Evolutionary conservation across 108 stramenopile species (phyloP).

Genomic region (Skeletonema potamos): DNA sequence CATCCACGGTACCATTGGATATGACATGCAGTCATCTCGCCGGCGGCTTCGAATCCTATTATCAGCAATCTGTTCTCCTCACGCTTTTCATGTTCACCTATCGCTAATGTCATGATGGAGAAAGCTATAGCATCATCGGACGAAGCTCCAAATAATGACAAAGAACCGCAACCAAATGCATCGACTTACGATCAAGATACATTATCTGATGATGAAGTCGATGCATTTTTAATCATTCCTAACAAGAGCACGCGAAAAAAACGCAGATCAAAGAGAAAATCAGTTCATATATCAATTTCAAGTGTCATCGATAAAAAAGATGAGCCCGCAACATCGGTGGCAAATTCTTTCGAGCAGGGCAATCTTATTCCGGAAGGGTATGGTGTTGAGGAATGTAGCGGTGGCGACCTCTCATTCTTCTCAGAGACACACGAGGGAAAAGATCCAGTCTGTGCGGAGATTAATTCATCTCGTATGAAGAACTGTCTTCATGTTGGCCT

Average conservation of each 20-base stretch:
- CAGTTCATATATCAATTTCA: neutral
- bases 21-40: no score
- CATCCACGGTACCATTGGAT: no score
- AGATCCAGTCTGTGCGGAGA: constrained; percentile 35
- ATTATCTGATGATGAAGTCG: neutral
- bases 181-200: neutral
- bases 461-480: constrained; percentile 4
- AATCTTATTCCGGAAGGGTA: neutral
- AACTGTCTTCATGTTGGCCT: constrained; percentile 30
- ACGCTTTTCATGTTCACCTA: no score
- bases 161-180: neutral
- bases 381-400: neutral
- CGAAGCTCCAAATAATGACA: neutral
- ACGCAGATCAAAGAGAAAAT: neutral
- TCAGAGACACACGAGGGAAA: constrained; percentile 69
- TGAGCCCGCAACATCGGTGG: neutral
- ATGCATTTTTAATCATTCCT: neutral
- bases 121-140: neutral
- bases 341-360: neutral
- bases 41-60: no score
- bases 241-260: neutral
- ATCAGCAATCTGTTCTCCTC: no score
- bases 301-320: neutral
- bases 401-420: constrained; percentile 48
- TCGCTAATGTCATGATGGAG: no score